Base-by-base conservation (phyloP, 116 monocot species). In the Cymodocea nodosa region DNA sequence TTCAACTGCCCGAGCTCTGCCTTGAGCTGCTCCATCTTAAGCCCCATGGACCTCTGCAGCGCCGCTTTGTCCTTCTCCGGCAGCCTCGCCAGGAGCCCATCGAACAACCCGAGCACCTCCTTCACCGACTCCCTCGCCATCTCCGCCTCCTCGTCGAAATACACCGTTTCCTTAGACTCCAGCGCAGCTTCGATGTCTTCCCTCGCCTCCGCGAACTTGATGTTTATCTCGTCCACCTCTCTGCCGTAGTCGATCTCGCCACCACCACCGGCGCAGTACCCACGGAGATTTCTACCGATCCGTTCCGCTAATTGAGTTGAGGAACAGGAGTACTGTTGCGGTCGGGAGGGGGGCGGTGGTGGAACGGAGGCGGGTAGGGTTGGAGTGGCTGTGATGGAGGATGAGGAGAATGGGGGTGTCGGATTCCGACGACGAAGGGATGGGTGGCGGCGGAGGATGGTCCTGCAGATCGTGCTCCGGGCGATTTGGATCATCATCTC, bases 151-250 rank as follows among this genome's bases (percentile, higher is more conserved):
- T 84, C 89, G 63, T 89, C 63, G 74, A 90, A 97, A 70, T 90
- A 97, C 81, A 23, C 53, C 52, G 95, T 97, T 35, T 97, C 91
- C 83, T 90, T 97, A 6, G 90, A 90, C 40, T 90, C 95, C 73
- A 97, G 15, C 35, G 95, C 90, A 30, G 91, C 78, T 5, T 97
- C 91, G 60, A 97, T 97, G 81, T 97, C 95, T 75, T 97, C 95
- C 62, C 95, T 72, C 0, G 90, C 95, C 72, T 90, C 95, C 36
- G 87, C 95, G 63, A 97, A 97, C 83, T 90, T 90, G 64, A 85
- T 74, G 68, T 90, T 90, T 77, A 97, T 90, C 72, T 97, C 95
- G 75, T 97, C 95, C 69, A 90, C 79, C 65, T 81, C 87, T 63
- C 76, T 80, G 60, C 35, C 59, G 75, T 78, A 64, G 20, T 85